A percentile compares a stretch with the other conserved stretches of the same genome.
phyloP scores from a whole-genome alignment of 1,139 yeast genomes.

The Debaryomyces coudertii region DNA sequence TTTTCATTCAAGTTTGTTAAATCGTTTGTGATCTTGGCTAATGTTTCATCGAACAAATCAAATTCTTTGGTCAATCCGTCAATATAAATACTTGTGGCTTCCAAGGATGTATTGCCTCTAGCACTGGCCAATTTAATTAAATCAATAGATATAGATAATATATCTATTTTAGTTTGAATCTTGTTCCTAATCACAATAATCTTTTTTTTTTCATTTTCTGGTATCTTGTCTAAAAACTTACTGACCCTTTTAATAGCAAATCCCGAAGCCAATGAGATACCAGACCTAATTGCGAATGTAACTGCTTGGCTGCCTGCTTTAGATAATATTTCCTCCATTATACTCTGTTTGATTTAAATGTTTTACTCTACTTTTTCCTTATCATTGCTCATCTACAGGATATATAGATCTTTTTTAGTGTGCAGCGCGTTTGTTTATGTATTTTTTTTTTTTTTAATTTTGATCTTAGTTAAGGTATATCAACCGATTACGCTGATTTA shows the following conservation, averaged over 20 bases:
- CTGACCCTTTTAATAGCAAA: constrained; percentile 72
- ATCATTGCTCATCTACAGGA: constrained; percentile 4
- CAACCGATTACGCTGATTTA: neutral
- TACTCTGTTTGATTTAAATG: neutral
- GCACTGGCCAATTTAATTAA: constrained; percentile 70
- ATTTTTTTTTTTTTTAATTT: constrained; percentile 5
- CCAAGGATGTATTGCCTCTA: constrained; percentile 68
- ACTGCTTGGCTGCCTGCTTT: constrained; percentile 81
- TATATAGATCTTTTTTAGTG: neutral
- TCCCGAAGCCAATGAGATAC: constrained; percentile 74
- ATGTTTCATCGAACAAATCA: constrained; percentile 56
- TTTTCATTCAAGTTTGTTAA: constrained; percentile 35
- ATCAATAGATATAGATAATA: constrained; percentile 71
- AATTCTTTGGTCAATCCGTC: constrained; percentile 61
- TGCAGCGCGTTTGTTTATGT: constrained; percentile 9
- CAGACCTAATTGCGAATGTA: constrained; percentile 77
- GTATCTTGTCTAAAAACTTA: constrained; percentile 61
- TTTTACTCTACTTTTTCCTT: neutral
- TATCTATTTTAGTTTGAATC: constrained; percentile 62
- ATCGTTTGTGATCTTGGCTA: constrained; percentile 35
- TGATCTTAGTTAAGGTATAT: constrained; percentile 1
- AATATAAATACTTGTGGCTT: constrained; percentile 59
- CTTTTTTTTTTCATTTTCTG: constrained; percentile 54
- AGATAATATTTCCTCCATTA: constrained; percentile 48
- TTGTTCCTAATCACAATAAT: constrained; percentile 47